Base-by-base conservation (phyloP, 306 rosid genomes). In the Luffa acutangula region DNA sequence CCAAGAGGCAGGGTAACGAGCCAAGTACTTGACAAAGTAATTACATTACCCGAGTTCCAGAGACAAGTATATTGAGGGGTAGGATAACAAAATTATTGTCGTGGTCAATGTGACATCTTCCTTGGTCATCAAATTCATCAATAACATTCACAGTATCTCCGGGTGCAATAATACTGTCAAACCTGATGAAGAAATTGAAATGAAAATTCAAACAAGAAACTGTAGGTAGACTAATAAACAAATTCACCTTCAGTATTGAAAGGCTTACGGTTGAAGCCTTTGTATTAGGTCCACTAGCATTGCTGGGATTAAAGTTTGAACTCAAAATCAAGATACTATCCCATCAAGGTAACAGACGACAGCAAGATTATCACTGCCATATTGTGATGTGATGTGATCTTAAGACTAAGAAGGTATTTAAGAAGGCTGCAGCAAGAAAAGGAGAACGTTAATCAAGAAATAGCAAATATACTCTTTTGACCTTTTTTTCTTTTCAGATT, bases 71-170 rank as follows among this genome's bases (percentile, higher is more conserved):
- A 84, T 89, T 91, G 3, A 97, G 98, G 82, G 91, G 96, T 73
- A 92, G 87, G 66, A 95, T 87, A 83, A 95, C 81, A 86, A 87
- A 87, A 84, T 95, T 95, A 33, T 78, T 81, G 77, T 89, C 87
- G 82, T 39, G 90, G 83, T 88, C 91, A 78, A 95, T 82, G 78
- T 86, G 89, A 79, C 92, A 95, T 79, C 67, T 80, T 58, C 97
- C 97, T 81, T 84, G 81, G 80, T 87, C 90, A 79, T 89, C 89
- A 76, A 91, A 95, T 81, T 91, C 90, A 71, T 97, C 97, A 34
- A 95, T 90, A 76, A 95, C 72, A 79, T 95, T 91, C 56, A 95
- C 89, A 21, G 95, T 85, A 84, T 95, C 97, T 86, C 98, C 98
- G 51, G 97, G 98, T 20, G 95, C 84, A 88, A 92, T 82, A 72